Percentiles rank a stretch among this genome's conserved stretches.
phyloP scores from a whole-genome alignment of 805 yeast genomes.

The Candida montana region DNA sequence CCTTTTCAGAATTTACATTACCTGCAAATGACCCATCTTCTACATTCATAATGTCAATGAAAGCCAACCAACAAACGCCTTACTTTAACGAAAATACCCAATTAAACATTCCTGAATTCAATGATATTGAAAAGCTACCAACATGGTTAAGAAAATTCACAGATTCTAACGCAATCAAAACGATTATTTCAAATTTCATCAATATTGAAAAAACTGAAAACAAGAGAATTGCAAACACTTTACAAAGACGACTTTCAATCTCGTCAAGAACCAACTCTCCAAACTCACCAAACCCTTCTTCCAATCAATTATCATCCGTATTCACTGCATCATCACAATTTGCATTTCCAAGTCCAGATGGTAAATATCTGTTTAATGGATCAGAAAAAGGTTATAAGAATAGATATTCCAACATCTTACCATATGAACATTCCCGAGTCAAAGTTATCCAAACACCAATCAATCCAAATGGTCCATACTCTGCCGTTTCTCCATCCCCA shows the following conservation, averaged over 20 bases:
- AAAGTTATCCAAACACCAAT: slow-evolving; percentile 27
- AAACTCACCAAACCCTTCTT: not conserved
- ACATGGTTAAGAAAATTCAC: slow-evolving; percentile 25
- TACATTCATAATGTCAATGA: slow-evolving; percentile 20
- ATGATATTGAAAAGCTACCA: slow-evolving; percentile 22
- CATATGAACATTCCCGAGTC: slow-evolving; percentile 55
- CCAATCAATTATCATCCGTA: not conserved
- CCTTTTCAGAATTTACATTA: slow-evolving; percentile 18
- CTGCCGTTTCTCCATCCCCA: too few relatives aligned
- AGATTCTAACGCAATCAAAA: slow-evolving; percentile 16
- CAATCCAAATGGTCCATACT: slow-evolving; percentile 10
- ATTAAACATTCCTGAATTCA: slow-evolving; percentile 12
- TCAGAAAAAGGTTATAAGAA: slow-evolving; percentile 72
- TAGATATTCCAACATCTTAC: slow-evolving; percentile 74
- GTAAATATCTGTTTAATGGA: slow-evolving; percentile 26
- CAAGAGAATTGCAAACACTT: slow-evolving; percentile 19
- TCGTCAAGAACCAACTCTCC: slow-evolving; percentile 6
- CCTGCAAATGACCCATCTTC: slow-evolving; percentile 24
- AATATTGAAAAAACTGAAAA: slow-evolving; percentile 33
- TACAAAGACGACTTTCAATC: slow-evolving; percentile 13
- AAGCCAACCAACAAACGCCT: slow-evolving; percentile 14
- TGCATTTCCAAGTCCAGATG: slow-evolving; percentile 10
- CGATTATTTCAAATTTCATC: slow-evolving; percentile 24
- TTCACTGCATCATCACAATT: not conserved
- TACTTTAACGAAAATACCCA: slow-evolving; percentile 7